Conservation (phyloP, 2,329 filamentous ascomycete genomes). For the Aspergillus candidus region DNA sequence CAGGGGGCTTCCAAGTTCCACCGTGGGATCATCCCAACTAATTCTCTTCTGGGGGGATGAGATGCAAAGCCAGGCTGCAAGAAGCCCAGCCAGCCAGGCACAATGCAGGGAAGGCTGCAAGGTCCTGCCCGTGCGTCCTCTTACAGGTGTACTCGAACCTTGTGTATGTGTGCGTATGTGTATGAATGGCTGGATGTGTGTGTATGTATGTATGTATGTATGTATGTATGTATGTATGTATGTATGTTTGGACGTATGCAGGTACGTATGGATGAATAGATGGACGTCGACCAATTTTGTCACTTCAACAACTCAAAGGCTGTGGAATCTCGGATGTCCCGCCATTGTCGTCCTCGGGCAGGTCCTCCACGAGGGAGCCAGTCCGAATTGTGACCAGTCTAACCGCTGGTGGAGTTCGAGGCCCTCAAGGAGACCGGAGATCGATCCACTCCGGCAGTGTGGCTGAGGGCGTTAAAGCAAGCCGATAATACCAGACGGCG, state of each 20-base stretch:
- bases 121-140: constrained; percentile 9
- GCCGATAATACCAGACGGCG: constrained; percentile 5
- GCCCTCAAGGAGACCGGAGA: constrained; percentile 8
- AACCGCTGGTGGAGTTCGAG: constrained; percentile 11
- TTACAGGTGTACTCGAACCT: constrained; percentile 5
- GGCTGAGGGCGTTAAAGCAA: constrained; percentile 6
- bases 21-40: neutral
- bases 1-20: too few species aligned
- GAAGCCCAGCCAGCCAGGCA: neutral
- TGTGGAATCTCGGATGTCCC: constrained; percentile 1
- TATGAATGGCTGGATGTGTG: too few species aligned
- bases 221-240: too few species aligned
- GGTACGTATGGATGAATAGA: too few species aligned
- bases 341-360: too few species aligned
- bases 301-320: constrained; percentile 6
- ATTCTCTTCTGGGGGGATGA: neutral
- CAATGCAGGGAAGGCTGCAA: constrained; percentile 10
- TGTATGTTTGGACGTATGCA: too few species aligned
- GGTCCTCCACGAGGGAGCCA: constrained; percentile 11
- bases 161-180: too few species aligned
- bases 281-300: constrained; percentile 1
- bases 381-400: constrained; percentile 14
- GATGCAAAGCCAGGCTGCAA: too few species aligned
- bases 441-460: constrained; percentile 8
- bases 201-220: too few species aligned